phyloP scores from a whole-genome alignment of 306 rosid species.

The Arachis stenosperma region DNA sequence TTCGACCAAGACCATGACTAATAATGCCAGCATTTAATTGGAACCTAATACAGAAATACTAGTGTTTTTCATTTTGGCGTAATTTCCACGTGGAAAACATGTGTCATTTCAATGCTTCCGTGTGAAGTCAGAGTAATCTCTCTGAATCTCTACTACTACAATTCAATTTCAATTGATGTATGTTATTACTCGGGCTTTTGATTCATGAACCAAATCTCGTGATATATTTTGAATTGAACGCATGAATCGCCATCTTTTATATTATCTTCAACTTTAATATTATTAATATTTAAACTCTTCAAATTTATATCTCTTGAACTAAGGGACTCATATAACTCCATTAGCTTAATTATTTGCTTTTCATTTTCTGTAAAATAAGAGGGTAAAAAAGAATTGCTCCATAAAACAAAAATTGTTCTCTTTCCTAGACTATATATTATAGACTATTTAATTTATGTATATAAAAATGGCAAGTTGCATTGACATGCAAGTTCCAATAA shows the following conservation, averaged over 20 bases:
- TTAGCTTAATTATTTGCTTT: too few relatives aligned
- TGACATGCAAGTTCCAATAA: not conserved
- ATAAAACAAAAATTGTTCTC: too few relatives aligned
- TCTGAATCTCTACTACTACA: not conserved
- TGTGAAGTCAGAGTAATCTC: not conserved
- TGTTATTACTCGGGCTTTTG: not conserved
- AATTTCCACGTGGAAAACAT: conserved; percentile 7
- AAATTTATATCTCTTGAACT: too few relatives aligned
- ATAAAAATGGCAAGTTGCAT: not conserved
- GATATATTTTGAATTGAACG: not conserved
- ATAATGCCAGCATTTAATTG: not conserved
- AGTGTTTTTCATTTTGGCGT: not conserved
- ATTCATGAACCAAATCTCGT: not conserved
- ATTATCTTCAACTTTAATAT: too few relatives aligned
- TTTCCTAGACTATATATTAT: too few relatives aligned
- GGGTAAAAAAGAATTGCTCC: too few relatives aligned
- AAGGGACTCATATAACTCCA: too few relatives aligned
- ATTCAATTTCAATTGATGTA: not conserved
- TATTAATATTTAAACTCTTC: too few relatives aligned
- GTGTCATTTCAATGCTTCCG: not conserved
- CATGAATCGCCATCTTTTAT: too few relatives aligned
- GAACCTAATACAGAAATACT: not conserved
- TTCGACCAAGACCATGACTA: not conserved
- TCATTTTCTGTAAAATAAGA: too few relatives aligned
- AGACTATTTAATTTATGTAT: too few relatives aligned